Base-by-base conservation (phyloP, 352 stramenopile species). In the Phytophthora multivora region DNA sequence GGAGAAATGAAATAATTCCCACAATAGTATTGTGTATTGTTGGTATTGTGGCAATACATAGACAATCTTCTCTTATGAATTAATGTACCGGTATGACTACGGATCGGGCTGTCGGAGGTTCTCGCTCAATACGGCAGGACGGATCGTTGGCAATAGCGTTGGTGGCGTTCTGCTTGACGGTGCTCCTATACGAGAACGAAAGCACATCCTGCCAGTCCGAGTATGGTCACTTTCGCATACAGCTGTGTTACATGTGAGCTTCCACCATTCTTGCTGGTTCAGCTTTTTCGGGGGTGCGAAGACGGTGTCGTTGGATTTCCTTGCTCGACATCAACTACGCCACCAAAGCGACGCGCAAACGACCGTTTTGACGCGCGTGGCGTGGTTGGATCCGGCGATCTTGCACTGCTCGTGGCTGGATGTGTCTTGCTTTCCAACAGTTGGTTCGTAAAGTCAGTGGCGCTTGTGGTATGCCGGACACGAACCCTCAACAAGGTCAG, bases 391-490 rank as follows among this genome's bases (percentile, higher is more conserved):
- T 49, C 28, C 15, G 52, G 36, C 52, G 31, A 39, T 51, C 31
- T 28, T 53, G 31, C 23, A 28, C 26, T 16, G 9, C 28, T 33
- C 28, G 28, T 33, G 9, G 15, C 31, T 25, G 6, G 30, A 47
- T 38, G 8, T 51, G 16, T 19, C 26, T 66, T 50, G 59, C 58
- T 50, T n/a, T 15, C 33, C 1, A 66, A 53, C 58, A 66, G 58
- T 66, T 66, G 57, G 33, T 59, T 42, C 18, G 30, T 59, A 65
- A 30, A 65, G 41, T 59, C 48, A 30, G 31, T 60, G 40, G 21
- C 7, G 26, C n/a, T 43, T 35, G 33, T 31, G 23, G 52, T 8
- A 60, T 23, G 30, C 51, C 23, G 15, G 26, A 51, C 8, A 39
- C 26, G 4, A 59, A 45, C 18, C 18, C 3, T 36, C 54, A 55